Base-by-base conservation (phyloP, 768 basidiomycete genomes). In the Cystobasidium onofrii region DNA sequence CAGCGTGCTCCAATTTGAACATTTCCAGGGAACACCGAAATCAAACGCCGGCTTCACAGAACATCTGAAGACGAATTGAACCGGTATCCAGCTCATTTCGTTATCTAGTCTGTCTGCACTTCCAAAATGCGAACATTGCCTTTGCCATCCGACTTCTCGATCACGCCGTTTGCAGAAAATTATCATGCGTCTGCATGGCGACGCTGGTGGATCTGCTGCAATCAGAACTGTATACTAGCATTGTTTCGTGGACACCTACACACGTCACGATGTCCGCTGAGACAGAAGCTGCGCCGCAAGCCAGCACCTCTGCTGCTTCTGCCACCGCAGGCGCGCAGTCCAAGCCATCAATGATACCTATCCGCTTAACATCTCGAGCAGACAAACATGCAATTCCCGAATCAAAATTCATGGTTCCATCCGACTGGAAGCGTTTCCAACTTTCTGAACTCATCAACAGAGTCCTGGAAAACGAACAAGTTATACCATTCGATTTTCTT, bases 381-480 rank as follows among this genome's bases (percentile, higher is more conserved):
- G 87, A 88, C 0, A 82, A 83, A 1, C 91, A 92, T 80, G 84
- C 86, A 13, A 86, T 95, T 15, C 92, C 90, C 0, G 85, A 88
- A 0, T 90, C 93, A 80, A 92, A 91, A 79, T 97, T 92, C 80
- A 88, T 96, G 87, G 88, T 98, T 18, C 95, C 96, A 1, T 84
- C 88, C 0, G 83, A 86, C 81, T 98, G 93, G 93, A 87, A 86
- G 73, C 88, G 95, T n/a, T 98, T 90, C 81, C 95, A 97, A 78
- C 88, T 99, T 36, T 97, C 94, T 0, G 92, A 97, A 75, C 88
- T 98, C 52, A 88, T 99, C 73, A 99, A 99, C 83, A 96, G 96
- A 79, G 91, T 94, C 0, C 84, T 98, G 9, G 80, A 78, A 44
- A 73, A 76, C 20, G 76, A 71, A 1, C 63, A 86, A 69, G 87